Evolutionary conservation across 2,329 filamentous ascomycete species (phyloP), one percentile per base, ranked within the genome.

Genomic region (Capronia epimyces): DNA sequence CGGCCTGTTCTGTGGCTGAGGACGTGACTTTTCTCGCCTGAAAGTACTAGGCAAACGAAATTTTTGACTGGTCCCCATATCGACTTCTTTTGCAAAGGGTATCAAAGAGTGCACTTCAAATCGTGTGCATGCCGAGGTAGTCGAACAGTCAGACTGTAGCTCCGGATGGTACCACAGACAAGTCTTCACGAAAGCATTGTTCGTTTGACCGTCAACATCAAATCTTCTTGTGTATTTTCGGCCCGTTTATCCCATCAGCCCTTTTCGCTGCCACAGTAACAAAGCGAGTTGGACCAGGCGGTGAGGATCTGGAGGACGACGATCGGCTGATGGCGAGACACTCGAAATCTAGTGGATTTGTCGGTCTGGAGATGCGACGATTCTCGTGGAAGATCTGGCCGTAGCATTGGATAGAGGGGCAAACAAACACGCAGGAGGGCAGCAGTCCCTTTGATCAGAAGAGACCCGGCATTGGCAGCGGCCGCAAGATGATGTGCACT

Each of bases 41-140:
- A 57, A 24, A 15, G 55, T 34, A 15, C 37, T 37, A 18, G 52
- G 52, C 25, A 57, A 29, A 36, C 41, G 51, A 45, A 57, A 57
- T 32, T 49, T 52, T 48, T 52, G 48, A 43, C 53, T 49, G 44
- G 34, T 34, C 20, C 53, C 53, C 53, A 55, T 55, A 12, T 46
- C 25, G 40, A 18, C 9, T 22, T 43, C 15, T 24, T 15, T 29
- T n/a, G 21, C 13, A 29, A 27, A 36, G 25, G 10, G 15, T 32
- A 42, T 42, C 39, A 5, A 24, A 9, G 8, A 3, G 34, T 37
- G 5, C 7, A 9, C 29, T 32, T 3, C 29, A n/a, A 6, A 12
- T 32, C 13, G 29, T 32, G 29, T 32, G 29, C 29, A n/a, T 32
- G 13, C 7, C 7, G 29, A 32, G 5, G 29, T 3, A 9, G 7